Evolutionary conservation across 2,329 filamentous ascomycete genomes (phyloP).

Genomic region (Neocatenulostroma microsporum): DNA sequence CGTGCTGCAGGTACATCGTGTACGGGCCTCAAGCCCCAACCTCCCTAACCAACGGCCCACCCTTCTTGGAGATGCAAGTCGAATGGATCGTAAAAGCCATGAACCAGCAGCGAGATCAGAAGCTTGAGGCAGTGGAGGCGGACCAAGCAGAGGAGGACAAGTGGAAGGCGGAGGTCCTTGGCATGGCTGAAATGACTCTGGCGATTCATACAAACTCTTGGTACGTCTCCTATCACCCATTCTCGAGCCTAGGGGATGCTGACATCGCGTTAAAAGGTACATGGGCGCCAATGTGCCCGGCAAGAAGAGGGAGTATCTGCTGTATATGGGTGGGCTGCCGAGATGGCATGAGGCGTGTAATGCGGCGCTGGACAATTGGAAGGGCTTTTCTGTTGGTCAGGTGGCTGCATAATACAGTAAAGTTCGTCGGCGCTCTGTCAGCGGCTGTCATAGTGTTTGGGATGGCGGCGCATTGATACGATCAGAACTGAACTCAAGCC

Average conservation of each 20-base stretch:
- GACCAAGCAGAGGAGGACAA: constrained; percentile 32
- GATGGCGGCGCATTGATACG: too few species aligned
- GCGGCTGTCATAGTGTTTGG: too few species aligned
- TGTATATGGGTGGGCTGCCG: constrained; percentile 33
- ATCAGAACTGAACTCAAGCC: too few species aligned
- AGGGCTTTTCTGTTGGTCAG: too few species aligned
- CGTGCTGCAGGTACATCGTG: constrained; percentile 38
- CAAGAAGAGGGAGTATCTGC: constrained; percentile 35
- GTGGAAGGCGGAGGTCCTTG: constrained; percentile 26
- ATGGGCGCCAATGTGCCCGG: constrained; percentile 40
- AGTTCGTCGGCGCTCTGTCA: too few species aligned
- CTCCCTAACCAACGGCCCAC: constrained; percentile 38
- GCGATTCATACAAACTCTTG: too few species aligned
- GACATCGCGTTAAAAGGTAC: too few species aligned
- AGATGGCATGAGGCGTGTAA: too few species aligned
- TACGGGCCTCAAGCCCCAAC: constrained; percentile 41
- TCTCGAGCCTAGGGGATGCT: too few species aligned
- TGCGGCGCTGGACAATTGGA: too few species aligned
- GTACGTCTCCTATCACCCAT: too few species aligned
- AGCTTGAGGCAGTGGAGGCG: constrained; percentile 33
- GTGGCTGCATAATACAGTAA: too few species aligned
- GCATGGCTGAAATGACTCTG: constrained; percentile 20
- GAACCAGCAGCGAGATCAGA: constrained; percentile 30
- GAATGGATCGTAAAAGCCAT: constrained; percentile 37
- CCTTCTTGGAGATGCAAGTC: constrained; percentile 35